Percentiles rank a stretch among this genome's conserved stretches.
Evolutionary conservation across 805 yeast species (phyloP).

Genomic region (Hemisphaericaspora nanyangensis): DNA sequence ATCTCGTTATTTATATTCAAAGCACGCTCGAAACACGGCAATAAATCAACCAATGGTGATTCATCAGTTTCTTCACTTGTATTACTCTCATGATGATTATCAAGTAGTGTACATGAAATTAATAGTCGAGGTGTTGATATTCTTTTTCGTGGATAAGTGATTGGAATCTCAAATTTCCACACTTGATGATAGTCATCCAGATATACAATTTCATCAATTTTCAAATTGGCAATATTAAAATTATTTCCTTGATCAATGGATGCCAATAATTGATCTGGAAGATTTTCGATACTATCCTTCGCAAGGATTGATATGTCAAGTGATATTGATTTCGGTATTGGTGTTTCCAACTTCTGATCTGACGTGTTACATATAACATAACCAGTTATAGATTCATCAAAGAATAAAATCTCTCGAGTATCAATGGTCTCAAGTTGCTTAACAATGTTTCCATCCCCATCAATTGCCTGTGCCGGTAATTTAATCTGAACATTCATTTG

Average conservation of each 20-base stretch:
- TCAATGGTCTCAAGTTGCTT: conserved; percentile 1
- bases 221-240: conserved; percentile 1
- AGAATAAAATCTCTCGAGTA: conserved; percentile 13
- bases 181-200: conserved; percentile 11
- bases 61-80: conserved; percentile 1
- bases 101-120: conserved; percentile 17
- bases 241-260: conserved; percentile 3
- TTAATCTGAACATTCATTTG: conserved; percentile 6
- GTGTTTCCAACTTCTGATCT: conserved; percentile 1
- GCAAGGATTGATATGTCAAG: conserved; percentile 20
- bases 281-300: conserved; percentile 14
- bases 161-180: conserved; percentile 29
- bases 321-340: conserved; percentile 7
- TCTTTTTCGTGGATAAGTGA: conserved; percentile 29
- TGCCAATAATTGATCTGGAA: conserved; percentile 5
- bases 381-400: conserved; percentile 28
- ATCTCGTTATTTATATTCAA: background rate
- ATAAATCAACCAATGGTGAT: conserved; percentile 13
- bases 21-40: conserved; percentile 11
- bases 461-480: conserved; percentile 7
- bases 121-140: conserved; percentile 21
- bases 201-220: conserved; percentile 5
- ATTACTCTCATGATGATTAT: conserved; percentile 2
- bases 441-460: conserved; percentile 1
- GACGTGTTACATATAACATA: conserved; percentile 19